Percentiles rank a stretch among this genome's conserved stretches.
These are phyloP conservation scores for Artemisia annua DNA, from an alignment of 129 eudicot genomes.

Conservation along the genomic window DNA sequence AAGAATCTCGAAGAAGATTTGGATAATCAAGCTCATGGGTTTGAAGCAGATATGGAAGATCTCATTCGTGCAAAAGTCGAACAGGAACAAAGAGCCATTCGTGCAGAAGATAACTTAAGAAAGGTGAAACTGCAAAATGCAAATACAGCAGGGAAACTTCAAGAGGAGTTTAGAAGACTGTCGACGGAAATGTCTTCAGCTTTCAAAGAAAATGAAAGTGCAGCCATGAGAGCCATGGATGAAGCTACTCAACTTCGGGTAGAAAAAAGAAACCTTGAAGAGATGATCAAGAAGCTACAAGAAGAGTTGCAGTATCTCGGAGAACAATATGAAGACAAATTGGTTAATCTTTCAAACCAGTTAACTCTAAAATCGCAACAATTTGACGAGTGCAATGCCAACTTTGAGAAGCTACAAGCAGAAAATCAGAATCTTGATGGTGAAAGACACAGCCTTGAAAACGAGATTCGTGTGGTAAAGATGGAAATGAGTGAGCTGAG, in stretches of 20 bases:
- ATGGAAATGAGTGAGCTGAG: constrained; percentile 46
- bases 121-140: constrained; percentile 72
- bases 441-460: constrained; percentile 49
- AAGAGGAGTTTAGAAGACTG: constrained; percentile 79
- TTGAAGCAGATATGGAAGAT: constrained; percentile 77
- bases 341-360: constrained; percentile 46
- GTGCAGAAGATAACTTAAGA: constrained; percentile 73
- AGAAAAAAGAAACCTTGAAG: constrained; percentile 64
- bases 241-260: constrained; percentile 73
- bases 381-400: too few species aligned
- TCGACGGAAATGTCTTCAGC: constrained; percentile 84
- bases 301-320: constrained; percentile 47
- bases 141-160: constrained; percentile 76
- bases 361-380: constrained; percentile 38
- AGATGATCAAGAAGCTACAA: constrained; percentile 46
- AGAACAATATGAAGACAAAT: constrained; percentile 50
- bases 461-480: constrained; percentile 30
- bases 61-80: constrained; percentile 67
- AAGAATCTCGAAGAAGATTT: constrained; percentile 70
- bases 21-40: constrained; percentile 64
- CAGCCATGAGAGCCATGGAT: constrained; percentile 67
- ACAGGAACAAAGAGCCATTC: constrained; percentile 80
- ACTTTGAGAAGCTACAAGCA: constrained; percentile 38
- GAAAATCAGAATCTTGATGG: constrained; percentile 48
- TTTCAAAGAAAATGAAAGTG: constrained; percentile 75